Evolutionary conservation across 2,329 filamentous ascomycete genomes (phyloP).

Genomic region (Fusarium duplospermum): DNA sequence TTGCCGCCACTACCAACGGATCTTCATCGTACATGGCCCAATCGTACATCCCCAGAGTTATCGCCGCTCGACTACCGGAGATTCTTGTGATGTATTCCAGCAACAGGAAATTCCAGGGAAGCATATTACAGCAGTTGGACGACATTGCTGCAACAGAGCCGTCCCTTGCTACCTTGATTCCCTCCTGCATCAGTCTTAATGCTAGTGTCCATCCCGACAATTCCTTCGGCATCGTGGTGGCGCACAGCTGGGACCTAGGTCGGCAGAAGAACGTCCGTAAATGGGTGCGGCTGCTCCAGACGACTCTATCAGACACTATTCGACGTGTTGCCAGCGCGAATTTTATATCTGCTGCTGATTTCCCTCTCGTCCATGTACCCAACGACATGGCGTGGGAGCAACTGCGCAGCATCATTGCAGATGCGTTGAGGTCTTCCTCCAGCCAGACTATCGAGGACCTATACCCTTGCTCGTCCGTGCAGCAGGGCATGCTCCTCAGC

Average conservation of each 20-base stretch:
- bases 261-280: slow-evolving; percentile 15
- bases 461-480: slow-evolving; percentile 15
- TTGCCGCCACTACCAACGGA: too few species aligned
- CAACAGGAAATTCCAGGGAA: not conserved
- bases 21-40: too few species aligned
- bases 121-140: not conserved
- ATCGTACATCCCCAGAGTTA: not conserved
- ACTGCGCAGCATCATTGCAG: not conserved
- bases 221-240: not conserved
- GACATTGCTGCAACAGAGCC: not conserved
- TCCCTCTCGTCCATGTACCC: not conserved
- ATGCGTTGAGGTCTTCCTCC: not conserved
- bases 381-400: slow-evolving; percentile 5
- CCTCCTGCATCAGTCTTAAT: slow-evolving; percentile 8
- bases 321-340: not conserved
- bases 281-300: slow-evolving; percentile 12
- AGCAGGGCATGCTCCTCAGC: slow-evolving; percentile 15
- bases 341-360: slow-evolving; percentile 3
- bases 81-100: slow-evolving; percentile 4
- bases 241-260: slow-evolving; percentile 14
- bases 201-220: not conserved
- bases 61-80: slow-evolving; percentile 1
- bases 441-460: slow-evolving; percentile 4
- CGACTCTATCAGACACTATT: not conserved
- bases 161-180: slow-evolving; percentile 5